phyloP scores from a whole-genome alignment of 2,329 filamentous ascomycete genomes.

The Aspergillus sp. region DNA sequence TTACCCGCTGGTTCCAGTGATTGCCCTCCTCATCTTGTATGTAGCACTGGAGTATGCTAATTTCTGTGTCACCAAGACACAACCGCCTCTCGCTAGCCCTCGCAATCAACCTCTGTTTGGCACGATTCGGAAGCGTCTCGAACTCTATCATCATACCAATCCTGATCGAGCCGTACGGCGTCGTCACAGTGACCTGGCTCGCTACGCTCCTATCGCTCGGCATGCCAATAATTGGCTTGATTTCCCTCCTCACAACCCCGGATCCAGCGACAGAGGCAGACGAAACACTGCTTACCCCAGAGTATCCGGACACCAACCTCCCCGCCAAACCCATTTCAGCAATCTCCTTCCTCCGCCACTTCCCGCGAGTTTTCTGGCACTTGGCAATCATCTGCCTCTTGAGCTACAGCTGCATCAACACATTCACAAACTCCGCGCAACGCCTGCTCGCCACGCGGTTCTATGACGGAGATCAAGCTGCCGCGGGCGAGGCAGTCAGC shows the following conservation, averaged over 20 bases:
- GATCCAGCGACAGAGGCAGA: neutral
- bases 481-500: slow-evolving; percentile 3
- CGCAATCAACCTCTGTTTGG: neutral
- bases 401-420: slow-evolving; percentile 7
- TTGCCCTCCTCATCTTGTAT: neutral
- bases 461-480: slow-evolving; percentile 4
- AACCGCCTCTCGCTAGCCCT: slow-evolving; percentile 5
- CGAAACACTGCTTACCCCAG: neutral
- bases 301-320: neutral
- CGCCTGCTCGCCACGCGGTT: slow-evolving; percentile 9
- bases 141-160: slow-evolving; percentile 8
- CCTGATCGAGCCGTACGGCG: slow-evolving; percentile 1
- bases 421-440: slow-evolving; percentile 15
- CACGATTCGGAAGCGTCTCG: slow-evolving; percentile 13
- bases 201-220: slow-evolving; percentile 2
- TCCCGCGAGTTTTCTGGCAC: slow-evolving; percentile 5
- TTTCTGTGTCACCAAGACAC: neutral
- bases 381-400: slow-evolving; percentile 6
- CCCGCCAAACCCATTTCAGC: neutral
- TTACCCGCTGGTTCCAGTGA: slow-evolving; percentile 15
- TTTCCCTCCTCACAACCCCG: neutral
- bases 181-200: slow-evolving; percentile 7
- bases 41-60: neutral
- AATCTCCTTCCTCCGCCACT: neutral
- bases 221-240: neutral